A percentile compares a stretch with the other conserved stretches of the same genome.
These are phyloP conservation scores for Alternaria postmessia DNA, from an alignment of 2,329 filamentous ascomycete species.

Conservation along the genomic window DNA sequence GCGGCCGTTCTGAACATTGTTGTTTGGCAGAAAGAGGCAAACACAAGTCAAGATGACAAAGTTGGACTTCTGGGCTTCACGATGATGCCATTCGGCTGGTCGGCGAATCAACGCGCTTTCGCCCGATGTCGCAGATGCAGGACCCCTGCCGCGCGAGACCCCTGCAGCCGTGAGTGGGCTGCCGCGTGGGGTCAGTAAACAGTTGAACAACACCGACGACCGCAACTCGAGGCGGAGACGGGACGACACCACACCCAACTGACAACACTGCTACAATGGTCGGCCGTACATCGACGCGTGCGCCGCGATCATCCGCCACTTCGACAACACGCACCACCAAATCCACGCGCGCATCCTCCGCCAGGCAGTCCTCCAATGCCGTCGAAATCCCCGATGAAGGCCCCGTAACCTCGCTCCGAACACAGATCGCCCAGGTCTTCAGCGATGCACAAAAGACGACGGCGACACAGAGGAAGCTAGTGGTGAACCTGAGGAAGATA, in stretches of 20 bases:
- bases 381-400: constrained; percentile 73
- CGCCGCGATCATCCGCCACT: constrained; percentile 48
- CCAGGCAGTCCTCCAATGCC: constrained; percentile 51
- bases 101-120: constrained; percentile 27
- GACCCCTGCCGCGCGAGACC: constrained; percentile 13
- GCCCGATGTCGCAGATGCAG: constrained; percentile 37
- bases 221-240: constrained; percentile 13
- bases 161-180: constrained; percentile 16
- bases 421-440: constrained; percentile 70
- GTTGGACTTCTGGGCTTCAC: constrained; percentile 4
- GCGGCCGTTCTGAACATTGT: constrained; percentile 74
- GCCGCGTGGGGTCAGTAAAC: constrained; percentile 13
- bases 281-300: constrained; percentile 55
- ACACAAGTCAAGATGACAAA: constrained; percentile 7
- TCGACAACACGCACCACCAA: constrained; percentile 52
- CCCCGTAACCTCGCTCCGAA: constrained; percentile 73
- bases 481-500: constrained; percentile 85
- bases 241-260: constrained; percentile 16
- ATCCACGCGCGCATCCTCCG: constrained; percentile 55
- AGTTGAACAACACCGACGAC: constrained; percentile 22
- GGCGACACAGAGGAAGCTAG: constrained; percentile 87
- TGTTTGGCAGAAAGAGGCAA: constrained; percentile 7
- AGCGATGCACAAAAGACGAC: constrained; percentile 81
- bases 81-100: constrained; percentile 25
- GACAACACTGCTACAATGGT: constrained; percentile 52